A percentile compares a stretch with the other conserved stretches of the same genome.
Conservation (phyloP, 2,329 filamentous ascomycete species). For the Ceratocystis variospora region DNA sequence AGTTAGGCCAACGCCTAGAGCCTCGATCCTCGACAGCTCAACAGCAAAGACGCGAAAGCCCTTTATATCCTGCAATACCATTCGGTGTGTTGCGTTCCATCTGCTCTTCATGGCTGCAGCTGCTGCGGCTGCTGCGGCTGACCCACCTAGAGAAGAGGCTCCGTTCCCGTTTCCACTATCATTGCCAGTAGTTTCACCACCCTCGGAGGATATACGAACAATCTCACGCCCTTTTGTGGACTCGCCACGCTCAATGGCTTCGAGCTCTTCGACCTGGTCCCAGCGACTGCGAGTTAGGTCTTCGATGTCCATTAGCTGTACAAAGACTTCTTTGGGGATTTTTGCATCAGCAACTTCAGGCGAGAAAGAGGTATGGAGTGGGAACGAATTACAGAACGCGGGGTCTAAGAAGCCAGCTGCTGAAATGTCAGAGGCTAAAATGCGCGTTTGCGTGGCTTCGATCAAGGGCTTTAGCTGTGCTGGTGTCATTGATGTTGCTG, state of each 20-base stretch:
- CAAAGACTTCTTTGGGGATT: slow-evolving; percentile 49
- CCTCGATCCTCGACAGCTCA: slow-evolving; percentile 54
- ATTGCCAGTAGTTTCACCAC: slow-evolving; percentile 33
- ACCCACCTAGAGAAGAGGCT: neutral
- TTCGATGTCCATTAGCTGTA: slow-evolving; percentile 77
- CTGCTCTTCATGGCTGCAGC: slow-evolving; percentile 19
- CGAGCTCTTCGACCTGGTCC: slow-evolving; percentile 75
- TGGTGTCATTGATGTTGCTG: slow-evolving; percentile 33
- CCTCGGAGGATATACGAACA: slow-evolving; percentile 46
- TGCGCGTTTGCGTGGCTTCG: slow-evolving; percentile 66
- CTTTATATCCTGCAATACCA: slow-evolving; percentile 67
- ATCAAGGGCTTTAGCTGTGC: slow-evolving; percentile 49
- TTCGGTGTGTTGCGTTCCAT: slow-evolving; percentile 53
- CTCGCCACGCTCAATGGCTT: slow-evolving; percentile 59
- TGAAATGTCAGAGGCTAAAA: slow-evolving; percentile 67
- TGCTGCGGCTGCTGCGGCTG: slow-evolving; percentile 15
- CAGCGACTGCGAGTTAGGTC: slow-evolving; percentile 68
- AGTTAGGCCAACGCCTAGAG: slow-evolving; percentile 49
- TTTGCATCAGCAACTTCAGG: slow-evolving; percentile 39
- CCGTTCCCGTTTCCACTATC: slow-evolving; percentile 19
- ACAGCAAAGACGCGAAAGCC: slow-evolving; percentile 58
- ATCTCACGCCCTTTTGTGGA: slow-evolving; percentile 65
- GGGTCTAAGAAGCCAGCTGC: slow-evolving; percentile 39
- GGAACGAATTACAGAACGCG: slow-evolving; percentile 31
- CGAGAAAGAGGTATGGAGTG: slow-evolving; percentile 39